phyloP scores from a whole-genome alignment of 805 yeast genomes.

The Ogataea paraovalis region DNA sequence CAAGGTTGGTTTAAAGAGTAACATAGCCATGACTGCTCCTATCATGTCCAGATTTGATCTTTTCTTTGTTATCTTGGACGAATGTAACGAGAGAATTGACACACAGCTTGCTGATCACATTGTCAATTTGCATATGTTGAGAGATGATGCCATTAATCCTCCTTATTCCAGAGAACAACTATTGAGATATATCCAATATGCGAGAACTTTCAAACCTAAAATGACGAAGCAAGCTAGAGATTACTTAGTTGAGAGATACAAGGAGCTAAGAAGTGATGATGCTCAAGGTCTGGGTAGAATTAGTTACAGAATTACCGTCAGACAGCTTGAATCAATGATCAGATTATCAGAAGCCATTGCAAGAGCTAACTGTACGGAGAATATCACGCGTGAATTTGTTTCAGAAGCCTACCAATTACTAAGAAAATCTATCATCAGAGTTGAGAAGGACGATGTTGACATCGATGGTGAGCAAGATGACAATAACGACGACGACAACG shows the following conservation, averaged over 20 bases:
- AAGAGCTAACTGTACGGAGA: constrained; percentile 90
- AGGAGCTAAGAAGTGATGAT: constrained; percentile 83
- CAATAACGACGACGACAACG: constrained; percentile 17
- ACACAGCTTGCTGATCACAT: constrained; percentile 89
- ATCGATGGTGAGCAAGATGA: constrained; percentile 58
- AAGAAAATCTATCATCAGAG: constrained; percentile 88
- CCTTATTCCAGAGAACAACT: constrained; percentile 88
- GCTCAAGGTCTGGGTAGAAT: constrained; percentile 83
- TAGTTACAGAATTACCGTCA: constrained; percentile 91
- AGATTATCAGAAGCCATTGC: constrained; percentile 95
- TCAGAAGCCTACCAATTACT: constrained; percentile 89
- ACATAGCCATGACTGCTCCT: constrained; percentile 94
- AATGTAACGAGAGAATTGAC: constrained; percentile 87
- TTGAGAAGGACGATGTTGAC: constrained; percentile 89
- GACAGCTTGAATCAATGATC: constrained; percentile 93
- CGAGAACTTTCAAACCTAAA: constrained; percentile 87
- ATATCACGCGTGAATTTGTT: constrained; percentile 77
- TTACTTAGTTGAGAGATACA: constrained; percentile 71
- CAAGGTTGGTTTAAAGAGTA: constrained; percentile 76
- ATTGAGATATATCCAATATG: constrained; percentile 83
- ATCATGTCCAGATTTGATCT: constrained; percentile 97
- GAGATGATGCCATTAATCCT: constrained; percentile 86
- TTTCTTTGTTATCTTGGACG: constrained; percentile 91
- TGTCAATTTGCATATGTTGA: constrained; percentile 84
- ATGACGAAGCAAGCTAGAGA: constrained; percentile 80